Percentiles rank a stretch among this genome's conserved stretches.
Conservation (phyloP, 2,329 filamentous ascomycete species). For the Blastomyces emzantsi region DNA sequence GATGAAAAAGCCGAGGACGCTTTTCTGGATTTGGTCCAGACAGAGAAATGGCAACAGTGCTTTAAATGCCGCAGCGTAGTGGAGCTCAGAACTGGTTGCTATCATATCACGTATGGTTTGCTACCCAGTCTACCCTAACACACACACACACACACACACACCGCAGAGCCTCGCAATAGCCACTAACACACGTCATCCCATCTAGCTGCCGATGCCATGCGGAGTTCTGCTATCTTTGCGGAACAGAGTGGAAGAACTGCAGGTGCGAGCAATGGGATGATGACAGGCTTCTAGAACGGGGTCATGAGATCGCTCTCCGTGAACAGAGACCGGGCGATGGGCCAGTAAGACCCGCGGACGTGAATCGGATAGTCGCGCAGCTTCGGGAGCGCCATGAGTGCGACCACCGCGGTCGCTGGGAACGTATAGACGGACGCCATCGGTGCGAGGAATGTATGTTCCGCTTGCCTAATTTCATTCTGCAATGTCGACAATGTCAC, state of each 20-base stretch:
- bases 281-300: background rate
- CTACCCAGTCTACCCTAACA: background rate
- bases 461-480: background rate
- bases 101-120: conserved; percentile 5
- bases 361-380: background rate
- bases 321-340: background rate
- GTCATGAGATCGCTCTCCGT: background rate
- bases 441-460: background rate
- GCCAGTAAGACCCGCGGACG: background rate
- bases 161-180: background rate
- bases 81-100: background rate
- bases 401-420: background rate
- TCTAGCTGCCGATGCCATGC: background rate
- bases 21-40: background rate
- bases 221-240: background rate
- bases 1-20: background rate
- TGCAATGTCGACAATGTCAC: background rate
- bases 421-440: background rate
- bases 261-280: background rate
- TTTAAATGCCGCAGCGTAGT: background rate
- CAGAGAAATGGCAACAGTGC: background rate
- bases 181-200: background rate
- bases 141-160: background rate
- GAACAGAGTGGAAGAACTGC: background rate
- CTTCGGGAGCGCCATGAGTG: background rate